Base-by-base conservation (phyloP, 106 monocot species). In the Platanthera guangdongensis region DNA sequence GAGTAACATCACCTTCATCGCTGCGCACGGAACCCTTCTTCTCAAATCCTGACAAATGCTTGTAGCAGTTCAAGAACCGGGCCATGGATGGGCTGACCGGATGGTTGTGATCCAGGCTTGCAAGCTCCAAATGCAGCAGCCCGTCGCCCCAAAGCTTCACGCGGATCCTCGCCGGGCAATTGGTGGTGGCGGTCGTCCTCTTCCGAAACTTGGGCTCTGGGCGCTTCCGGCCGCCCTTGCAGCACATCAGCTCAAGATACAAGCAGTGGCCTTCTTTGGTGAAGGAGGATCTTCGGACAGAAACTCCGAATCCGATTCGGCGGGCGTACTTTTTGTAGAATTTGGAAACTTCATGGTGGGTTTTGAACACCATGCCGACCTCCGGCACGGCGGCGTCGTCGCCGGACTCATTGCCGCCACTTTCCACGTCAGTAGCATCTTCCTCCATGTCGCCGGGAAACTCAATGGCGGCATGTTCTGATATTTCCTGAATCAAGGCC, bases 21-120 rank as follows among this genome's bases (percentile, higher is more conserved):
- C 39, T 3, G 39, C 3, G 39, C 39, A 3, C 39, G 39, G 39
- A 39, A 39, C 39, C 39, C 39, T 39, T 39, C 39, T 39, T 39
- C 39, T 39, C 39, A 39, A 39, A 39, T 2, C 39, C 39, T 39
- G 39, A 39, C 64, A 78, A 19, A 45, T 78, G 63, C 73, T 59
- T 64, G 30, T 78, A 49, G 21, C 73, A 65, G 47, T 47, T 64
- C 11, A 51, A 14, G 2, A 32, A 76, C 16, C 50, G 52, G 16
- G 62, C 39, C 22, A 46, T 74, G 7, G 32, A 73, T 11, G 78
- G 83, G 10, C 67, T 68, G 9, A 78, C 52, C 7, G 73, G 67
- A 59, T 83, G 83, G 28, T 83, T 83, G 48, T 83, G 83, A 13
- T 78, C 83, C 9, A 81, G 76, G 45, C 71, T 59, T 28, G 57